Base-by-base conservation (phyloP, 2,329 filamentous ascomycete species). In the Venturia aucupariae region DNA sequence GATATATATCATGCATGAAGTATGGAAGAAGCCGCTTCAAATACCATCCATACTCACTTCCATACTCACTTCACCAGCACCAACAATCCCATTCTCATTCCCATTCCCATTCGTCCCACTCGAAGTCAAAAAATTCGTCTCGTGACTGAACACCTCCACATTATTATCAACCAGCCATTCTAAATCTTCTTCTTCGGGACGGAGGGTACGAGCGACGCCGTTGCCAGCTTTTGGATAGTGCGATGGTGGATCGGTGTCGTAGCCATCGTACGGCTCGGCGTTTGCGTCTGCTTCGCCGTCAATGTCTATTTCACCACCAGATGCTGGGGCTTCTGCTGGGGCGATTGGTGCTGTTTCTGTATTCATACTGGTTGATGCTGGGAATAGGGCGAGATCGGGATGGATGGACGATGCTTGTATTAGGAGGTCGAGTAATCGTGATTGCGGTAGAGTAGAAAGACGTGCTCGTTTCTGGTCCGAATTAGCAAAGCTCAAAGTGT, bases 321-420 rank as follows among this genome's bases (percentile, higher is more conserved):
- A 24, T 15, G 44, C 19, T 38, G 42, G 11, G 17, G 42, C 24
- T 3, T 55, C 60, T 11, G n/a, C 27, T 54, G 64, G 55, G 5
- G 44, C 63, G 19, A 42, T 13, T 35, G 44, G 39, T 75, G 74
- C 75, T 54, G 74, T 75, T 54, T 27, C 38, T 17, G 64, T 3
- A 19, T 48, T 64, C 27, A 39, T 22, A 35, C 2, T 39, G 19
- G 17, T 42, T 11, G 48, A n/a, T 60, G 39, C 62, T 41, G 78
- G 72, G 68, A 90, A 91, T 62, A 92, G 78, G 5, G 87, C 84
- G 6, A 92, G 77, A 63, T 86, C 81, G 2, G 88, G 86, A 66
- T 89, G 80, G 2, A 84, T 74, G 59, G 82, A 81, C 35, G 83
- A 84, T 65, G 85, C 80, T 67, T 83, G 81, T 65, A 90, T 78